Conservation (phyloP, 352 stramenopile genomes). For the Hyaloperonospora brassicae region DNA sequence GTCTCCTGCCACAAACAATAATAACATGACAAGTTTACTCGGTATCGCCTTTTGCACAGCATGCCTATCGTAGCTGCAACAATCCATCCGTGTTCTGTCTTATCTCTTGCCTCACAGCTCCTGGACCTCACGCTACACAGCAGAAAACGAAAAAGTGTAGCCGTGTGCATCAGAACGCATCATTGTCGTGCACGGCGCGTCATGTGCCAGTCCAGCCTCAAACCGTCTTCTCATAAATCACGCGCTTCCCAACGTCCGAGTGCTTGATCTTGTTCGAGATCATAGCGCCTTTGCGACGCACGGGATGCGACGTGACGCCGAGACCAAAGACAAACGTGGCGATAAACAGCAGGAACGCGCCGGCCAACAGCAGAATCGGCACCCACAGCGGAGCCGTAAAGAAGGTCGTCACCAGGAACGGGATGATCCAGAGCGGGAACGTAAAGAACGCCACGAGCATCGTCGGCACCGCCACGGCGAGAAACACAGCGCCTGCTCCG, state of each 20-base stretch:
- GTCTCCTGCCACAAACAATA: too few species aligned
- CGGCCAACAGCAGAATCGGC: slow-evolving; percentile 52
- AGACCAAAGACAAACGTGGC: slow-evolving; percentile 66
- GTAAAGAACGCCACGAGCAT: slow-evolving; percentile 64
- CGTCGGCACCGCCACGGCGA: slow-evolving; percentile 63
- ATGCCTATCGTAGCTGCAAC: background rate
- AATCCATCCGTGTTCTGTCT: background rate
- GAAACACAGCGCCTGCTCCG: slow-evolving; percentile 45
- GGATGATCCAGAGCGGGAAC: slow-evolving; percentile 80
- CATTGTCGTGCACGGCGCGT: slow-evolving; percentile 4
- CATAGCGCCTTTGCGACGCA: slow-evolving; percentile 68
- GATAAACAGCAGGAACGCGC: slow-evolving; percentile 56
- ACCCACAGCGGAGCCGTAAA: slow-evolving; percentile 79
- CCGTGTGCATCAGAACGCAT: background rate
- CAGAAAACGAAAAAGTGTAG: slow-evolving; percentile 2
- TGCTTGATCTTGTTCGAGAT: slow-evolving; percentile 77
- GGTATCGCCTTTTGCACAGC: too few species aligned
- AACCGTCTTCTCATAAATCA: slow-evolving; percentile 73
- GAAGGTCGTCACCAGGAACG: slow-evolving; percentile 63
- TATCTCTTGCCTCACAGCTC: slow-evolving; percentile 12
- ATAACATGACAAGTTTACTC: too few species aligned
- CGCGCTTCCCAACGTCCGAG: slow-evolving; percentile 69
- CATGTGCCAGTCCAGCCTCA: slow-evolving; percentile 19
- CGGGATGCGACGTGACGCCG: slow-evolving; percentile 59
- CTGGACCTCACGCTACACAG: slow-evolving; percentile 12